phyloP scores from a whole-genome alignment of 768 basidiomycete genomes.

The Xerocomellus dryophilus region DNA sequence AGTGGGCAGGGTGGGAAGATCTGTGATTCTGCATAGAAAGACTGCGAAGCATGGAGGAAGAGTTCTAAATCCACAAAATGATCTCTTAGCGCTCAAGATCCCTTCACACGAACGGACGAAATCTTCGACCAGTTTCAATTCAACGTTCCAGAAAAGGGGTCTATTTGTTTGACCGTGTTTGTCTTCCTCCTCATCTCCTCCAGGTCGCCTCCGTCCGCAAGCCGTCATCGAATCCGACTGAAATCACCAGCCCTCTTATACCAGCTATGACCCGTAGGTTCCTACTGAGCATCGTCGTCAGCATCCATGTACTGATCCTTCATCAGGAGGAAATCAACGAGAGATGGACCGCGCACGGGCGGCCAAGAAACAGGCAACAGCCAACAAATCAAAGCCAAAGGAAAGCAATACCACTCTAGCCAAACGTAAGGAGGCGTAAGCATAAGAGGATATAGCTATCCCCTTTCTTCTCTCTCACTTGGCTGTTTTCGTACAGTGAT shows the following conservation, averaged over 20 bases:
- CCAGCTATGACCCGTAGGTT: constrained; percentile 54
- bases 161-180: constrained; percentile 29
- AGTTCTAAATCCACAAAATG: constrained; percentile 4
- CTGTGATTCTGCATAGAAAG: not conserved
- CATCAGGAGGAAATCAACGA: constrained; percentile 76
- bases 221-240: constrained; percentile 4
- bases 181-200: not conserved
- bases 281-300: not conserved
- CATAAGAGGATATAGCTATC: constrained; percentile 22
- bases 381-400: constrained; percentile 59
- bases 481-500: constrained; percentile 49
- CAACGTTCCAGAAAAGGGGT: constrained; percentile 2
- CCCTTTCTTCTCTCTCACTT: constrained; percentile 23
- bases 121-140: constrained; percentile 4
- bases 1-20: constrained; percentile 11
- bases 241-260: constrained; percentile 1
- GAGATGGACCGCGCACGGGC: constrained; percentile 71
- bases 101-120: constrained; percentile 4
- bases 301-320: constrained; percentile 9
- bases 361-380: constrained; percentile 62
- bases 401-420: constrained; percentile 61
- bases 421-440: constrained; percentile 76
- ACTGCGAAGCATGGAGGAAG: not conserved
- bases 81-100: constrained; percentile 17
- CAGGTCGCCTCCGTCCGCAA: not conserved